Base-by-base conservation (phyloP, 257 asterid genomes). In the Ocimum tenuiflorum region DNA sequence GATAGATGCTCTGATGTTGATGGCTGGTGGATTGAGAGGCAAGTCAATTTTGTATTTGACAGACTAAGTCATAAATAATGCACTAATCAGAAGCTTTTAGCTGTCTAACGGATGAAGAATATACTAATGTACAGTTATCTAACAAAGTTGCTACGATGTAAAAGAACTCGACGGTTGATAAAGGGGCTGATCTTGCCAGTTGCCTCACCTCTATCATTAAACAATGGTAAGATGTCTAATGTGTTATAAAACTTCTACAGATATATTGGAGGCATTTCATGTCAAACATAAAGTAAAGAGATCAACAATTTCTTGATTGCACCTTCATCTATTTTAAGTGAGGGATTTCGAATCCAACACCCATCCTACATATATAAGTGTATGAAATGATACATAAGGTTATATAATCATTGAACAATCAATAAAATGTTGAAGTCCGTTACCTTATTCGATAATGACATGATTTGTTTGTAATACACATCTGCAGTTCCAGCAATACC, bases 391-490 rank as follows among this genome's bases (percentile, higher is more conserved):
- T 35, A 12, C 48, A 59, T 19, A 36, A 59, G n/a, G 14, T 11
- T 11, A n/a, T 13, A 13, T 42, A 38, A 19, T 39, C 18, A 0
- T 59, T 1, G 11, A 20, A 20, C 13, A 20, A 42, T 52, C 18
- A 13, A 35, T 20, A 51, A 63, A 49, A 66, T 6, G 17, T 31
- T 36, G 31, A 49, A 51, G 72, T n/a, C 60, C 10, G 65, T 10
- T 82, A 94, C 97, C 99, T 94, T 94, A 87, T 80, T 83, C 55
- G 99, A 90, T 66, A 94, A 81, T 17, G 99, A 79, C 99, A 90
- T 88, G 72, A 94, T 82, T 77, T 94, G 99, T 52, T 94, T 94
- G 88, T 94, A 94, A 82, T 86, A 85, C 17, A 94, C 97, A 75
- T 94, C 99, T 6, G 97, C 95, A 39, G 95, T 90, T 79, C 96